Evolutionary conservation across 2,329 filamentous ascomycete genomes (phyloP).

Genomic region (Rhinocladiella mackenziei): DNA sequence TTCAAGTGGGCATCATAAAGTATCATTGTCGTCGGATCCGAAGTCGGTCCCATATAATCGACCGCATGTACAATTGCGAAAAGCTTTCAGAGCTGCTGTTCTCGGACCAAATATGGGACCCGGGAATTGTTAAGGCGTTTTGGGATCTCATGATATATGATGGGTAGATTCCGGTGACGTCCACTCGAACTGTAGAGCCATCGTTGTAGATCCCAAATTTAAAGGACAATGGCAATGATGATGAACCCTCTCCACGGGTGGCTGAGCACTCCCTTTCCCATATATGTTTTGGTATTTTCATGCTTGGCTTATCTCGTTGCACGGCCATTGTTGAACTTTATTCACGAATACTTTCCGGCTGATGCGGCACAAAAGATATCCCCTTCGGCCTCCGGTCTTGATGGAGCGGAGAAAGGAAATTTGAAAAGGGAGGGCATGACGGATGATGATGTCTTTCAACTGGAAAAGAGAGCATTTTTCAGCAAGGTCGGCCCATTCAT

Average conservation of each 20-base stretch:
- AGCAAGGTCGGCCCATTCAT: conserved; percentile 53
- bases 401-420: conserved; percentile 20
- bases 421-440: conserved; percentile 15
- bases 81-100: too few relatives aligned
- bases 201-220: too few relatives aligned
- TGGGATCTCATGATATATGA: too few relatives aligned
- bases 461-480: conserved; percentile 50
- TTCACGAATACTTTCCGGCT: not conserved
- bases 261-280: conserved; percentile 7
- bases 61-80: too few relatives aligned
- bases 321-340: conserved; percentile 10
- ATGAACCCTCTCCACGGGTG: conserved; percentile 4
- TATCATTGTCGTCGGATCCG: too few relatives aligned
- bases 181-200: too few relatives aligned
- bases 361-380: conserved; percentile 1
- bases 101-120: too few relatives aligned
- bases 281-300: conserved; percentile 14
- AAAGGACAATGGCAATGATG: too few relatives aligned
- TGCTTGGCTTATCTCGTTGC: conserved; percentile 18
- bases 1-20: too few relatives aligned
- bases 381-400: conserved; percentile 11
- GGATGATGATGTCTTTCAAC: conserved; percentile 41
- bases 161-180: too few relatives aligned
- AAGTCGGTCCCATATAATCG: too few relatives aligned
- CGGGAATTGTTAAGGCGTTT: too few relatives aligned